Evolutionary conservation across 768 basidiomycete species (phyloP).

Genomic region (Suillus ampliporus): DNA sequence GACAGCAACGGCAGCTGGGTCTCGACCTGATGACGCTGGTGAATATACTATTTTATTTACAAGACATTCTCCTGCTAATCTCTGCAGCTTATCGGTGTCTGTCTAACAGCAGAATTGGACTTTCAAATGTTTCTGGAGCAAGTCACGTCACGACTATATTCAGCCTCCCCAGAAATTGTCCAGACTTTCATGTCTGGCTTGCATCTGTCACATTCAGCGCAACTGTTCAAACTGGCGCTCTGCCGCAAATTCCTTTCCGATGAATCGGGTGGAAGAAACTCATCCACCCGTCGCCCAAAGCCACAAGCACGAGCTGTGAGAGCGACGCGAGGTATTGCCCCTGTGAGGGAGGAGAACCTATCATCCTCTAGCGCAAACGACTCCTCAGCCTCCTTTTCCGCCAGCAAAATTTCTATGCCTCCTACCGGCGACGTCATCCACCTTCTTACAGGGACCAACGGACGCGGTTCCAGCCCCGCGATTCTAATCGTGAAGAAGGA

Average conservation of each 20-base stretch:
- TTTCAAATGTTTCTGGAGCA: constrained; percentile 41
- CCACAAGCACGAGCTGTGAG: constrained; percentile 37
- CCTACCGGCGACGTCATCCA: constrained; percentile 20
- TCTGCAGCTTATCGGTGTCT: constrained; percentile 48
- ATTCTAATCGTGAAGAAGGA: constrained; percentile 41
- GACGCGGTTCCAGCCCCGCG: constrained; percentile 21
- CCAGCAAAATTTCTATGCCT: constrained; percentile 31
- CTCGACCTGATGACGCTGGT: constrained; percentile 41
- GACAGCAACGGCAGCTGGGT: constrained; percentile 39
- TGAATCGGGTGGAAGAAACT: constrained; percentile 19
- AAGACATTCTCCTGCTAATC: not conserved
- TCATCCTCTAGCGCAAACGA: not conserved
- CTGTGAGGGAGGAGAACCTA: constrained; percentile 1
- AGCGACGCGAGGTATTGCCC: constrained; percentile 16
- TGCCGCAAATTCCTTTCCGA: constrained; percentile 47
- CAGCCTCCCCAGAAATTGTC: constrained; percentile 33
- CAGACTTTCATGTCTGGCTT: constrained; percentile 45
- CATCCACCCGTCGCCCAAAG: constrained; percentile 35
- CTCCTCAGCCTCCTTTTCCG: constrained; percentile 25
- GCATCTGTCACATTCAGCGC: constrained; percentile 38
- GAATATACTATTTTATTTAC: constrained; percentile 6
- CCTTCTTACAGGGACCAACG: constrained; percentile 34
- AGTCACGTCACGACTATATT: constrained; percentile 42
- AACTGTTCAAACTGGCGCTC: constrained; percentile 49
- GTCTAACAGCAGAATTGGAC: constrained; percentile 44